Evolutionary conservation across 129 eudicot species (phyloP), one percentile per base, ranked within the genome.

Genomic region (Chrysanthemum makinoi): DNA sequence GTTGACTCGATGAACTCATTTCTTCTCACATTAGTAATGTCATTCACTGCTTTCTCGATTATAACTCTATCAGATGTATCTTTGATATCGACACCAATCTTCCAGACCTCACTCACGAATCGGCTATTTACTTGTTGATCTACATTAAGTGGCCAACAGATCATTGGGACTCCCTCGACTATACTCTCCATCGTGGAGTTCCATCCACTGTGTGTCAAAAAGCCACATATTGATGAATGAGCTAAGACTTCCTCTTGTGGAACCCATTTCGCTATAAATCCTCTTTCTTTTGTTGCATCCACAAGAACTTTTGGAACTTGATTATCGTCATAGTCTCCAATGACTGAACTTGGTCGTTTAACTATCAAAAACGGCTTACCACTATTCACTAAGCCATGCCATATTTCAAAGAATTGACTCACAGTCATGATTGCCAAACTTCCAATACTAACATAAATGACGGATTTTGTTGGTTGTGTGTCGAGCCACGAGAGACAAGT

Each of bases 141-240:
- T 8, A 55, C 75, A 12, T 77, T 14, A 18, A 53, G 58, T 1
- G 90, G 87, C 90, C 85, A 86, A 63, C 83, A 82, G n/a, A 80
- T 43, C 90, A 86, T 86, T 8, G 87, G 90, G 14, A 86, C 85
- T 4, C 85, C 83, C 10, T 71, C 87, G 43, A 46, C 67, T 19
- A 86, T 67, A 73, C 91, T 83, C 80, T 86, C 91, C 18, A 83
- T 13, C 0, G 91, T 86, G 30, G 86, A 80, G 79, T 86, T 86
- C 91, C 88, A 86, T 17, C 91, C 91, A 43, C 80, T 78, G 5
- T 86, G 91, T 0, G 88, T 86, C 15, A 86, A 64, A 57, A 86
- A 86, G 49, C 77, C 87, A 1, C 88, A 84, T 4, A 86, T 63
- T 0, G 88, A 83, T 5, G 65, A 69, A 75, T 80, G 88, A 22